These are phyloP conservation scores for Beauveria bassiana DNA, from an alignment of 2,329 filamentous ascomycete genomes.

Conservation along the genomic window DNA sequence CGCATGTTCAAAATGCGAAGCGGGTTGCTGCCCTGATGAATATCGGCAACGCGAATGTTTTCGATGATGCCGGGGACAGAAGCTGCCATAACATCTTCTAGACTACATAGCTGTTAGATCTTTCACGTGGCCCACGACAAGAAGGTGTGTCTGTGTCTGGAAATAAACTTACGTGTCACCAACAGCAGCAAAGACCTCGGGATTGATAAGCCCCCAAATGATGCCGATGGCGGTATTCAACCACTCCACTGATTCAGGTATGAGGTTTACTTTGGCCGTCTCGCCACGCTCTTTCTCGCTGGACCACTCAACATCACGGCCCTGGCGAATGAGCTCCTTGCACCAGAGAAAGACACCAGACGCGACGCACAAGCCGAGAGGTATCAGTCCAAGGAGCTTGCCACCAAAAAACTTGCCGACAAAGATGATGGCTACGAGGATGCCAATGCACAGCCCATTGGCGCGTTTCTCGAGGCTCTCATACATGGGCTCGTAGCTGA, in stretches of 20 bases:
- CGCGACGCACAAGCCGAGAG: slow-evolving; percentile 61
- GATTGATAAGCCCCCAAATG: slow-evolving; percentile 87
- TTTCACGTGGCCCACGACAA: background rate
- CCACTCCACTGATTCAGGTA: slow-evolving; percentile 93
- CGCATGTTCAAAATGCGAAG: slow-evolving; percentile 81
- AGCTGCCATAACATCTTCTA: slow-evolving; percentile 85
- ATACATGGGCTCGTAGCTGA: slow-evolving; percentile 88
- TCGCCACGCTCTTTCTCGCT: slow-evolving; percentile 79
- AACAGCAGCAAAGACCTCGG: slow-evolving; percentile 85
- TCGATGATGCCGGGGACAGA: slow-evolving; percentile 87
- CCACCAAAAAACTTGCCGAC: slow-evolving; percentile 76
- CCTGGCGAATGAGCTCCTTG: slow-evolving; percentile 77
- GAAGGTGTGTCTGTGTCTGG: too few relatives aligned
- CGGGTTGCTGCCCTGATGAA: slow-evolving; percentile 87
- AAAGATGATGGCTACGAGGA: slow-evolving; percentile 67
- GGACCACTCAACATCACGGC: slow-evolving; percentile 78
- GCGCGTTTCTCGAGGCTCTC: slow-evolving; percentile 65
- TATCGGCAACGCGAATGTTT: slow-evolving; percentile 89
- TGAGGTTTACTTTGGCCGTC: slow-evolving; percentile 77
- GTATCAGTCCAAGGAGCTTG: slow-evolving; percentile 66
- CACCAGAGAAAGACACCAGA: slow-evolving; percentile 84
- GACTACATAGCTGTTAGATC: slow-evolving; percentile 20
- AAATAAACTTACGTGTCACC: slow-evolving; percentile 60
- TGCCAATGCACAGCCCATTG: slow-evolving; percentile 59
- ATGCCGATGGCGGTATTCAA: slow-evolving; percentile 83